Base-by-base conservation (phyloP, 139 green algal species). In the Haematococcus sp. region DNA sequence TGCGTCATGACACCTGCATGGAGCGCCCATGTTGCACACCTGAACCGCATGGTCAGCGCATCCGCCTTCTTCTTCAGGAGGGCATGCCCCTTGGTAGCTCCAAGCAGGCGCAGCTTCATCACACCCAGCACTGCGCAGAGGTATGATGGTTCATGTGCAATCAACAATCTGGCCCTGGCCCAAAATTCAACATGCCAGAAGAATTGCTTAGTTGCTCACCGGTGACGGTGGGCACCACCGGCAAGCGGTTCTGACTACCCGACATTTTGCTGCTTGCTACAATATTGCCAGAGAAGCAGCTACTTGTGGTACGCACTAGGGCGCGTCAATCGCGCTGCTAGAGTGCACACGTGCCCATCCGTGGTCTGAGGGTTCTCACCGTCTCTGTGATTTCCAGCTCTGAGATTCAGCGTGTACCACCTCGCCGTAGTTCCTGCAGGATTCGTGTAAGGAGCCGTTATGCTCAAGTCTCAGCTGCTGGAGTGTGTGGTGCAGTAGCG, bases 21-120 rank as follows among this genome's bases (percentile, higher is more conserved):
- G 9, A 32, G 22, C n/a, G 28, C 40, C 19, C 63, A 69, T 22
- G 33, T 28, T n/a, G n/a, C 32, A 15, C 54, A 80, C 58, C 68
- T 78, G 56, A 86, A 96, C 4, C 91, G 87, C 83, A 98, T 89
- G 19, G 92, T 97, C 59, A 99, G 83, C 7, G 96, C 96, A 79
- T 99, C 96, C 3, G 93, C 96, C 74, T 99, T 99, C 88, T 99
- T 99, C 85, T 99, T 99, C 27, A 99, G 85, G 63, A 99, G 86
- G 44, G 91, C 88, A 72, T 98, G 93, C 1, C 95, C 95, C 77
- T 98, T 98, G 25, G 90, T 95, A 1, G 95, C 95, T 22, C 93
- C 95, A 2, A 86, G 66, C 20, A 98, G 84, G 2, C 95, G 88
- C 1, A 76, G 80, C 84, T 99, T 98, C 84, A 98, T 97, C 22